Evolutionary conservation across 768 basidiomycete species (phyloP).

Genomic region (Sutorius australiensis): DNA sequence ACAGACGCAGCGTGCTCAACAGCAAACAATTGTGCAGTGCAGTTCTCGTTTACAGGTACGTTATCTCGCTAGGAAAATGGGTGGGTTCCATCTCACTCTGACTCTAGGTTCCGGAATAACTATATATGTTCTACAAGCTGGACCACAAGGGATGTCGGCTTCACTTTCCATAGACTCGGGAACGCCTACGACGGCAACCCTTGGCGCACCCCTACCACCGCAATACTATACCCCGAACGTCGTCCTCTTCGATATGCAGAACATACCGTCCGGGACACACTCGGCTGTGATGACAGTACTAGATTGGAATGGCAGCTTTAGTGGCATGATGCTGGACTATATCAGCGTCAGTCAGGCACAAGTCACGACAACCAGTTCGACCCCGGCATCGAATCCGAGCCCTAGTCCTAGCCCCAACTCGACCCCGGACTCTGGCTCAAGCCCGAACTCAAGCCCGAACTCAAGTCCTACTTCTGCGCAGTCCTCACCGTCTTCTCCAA

Average conservation of each 20-base stretch:
- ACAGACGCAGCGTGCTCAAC: constrained; percentile 23
- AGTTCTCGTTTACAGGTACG: constrained; percentile 25
- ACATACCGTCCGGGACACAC: constrained; percentile 22
- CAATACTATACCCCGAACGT: constrained; percentile 24
- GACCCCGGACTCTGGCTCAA: neutral
- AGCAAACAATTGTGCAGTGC: constrained; percentile 22
- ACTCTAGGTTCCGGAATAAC: constrained; percentile 26
- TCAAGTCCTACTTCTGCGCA: constrained; percentile 3
- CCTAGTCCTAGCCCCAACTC: neutral
- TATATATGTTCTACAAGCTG: constrained; percentile 28
- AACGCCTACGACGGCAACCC: constrained; percentile 19
- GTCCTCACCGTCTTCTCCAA: constrained; percentile 1
- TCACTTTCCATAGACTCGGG: constrained; percentile 26
- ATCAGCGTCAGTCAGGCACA: constrained; percentile 22
- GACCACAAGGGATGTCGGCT: constrained; percentile 26
- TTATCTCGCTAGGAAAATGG: too few relatives aligned
- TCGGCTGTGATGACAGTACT: constrained; percentile 22
- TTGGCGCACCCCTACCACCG: constrained; percentile 19
- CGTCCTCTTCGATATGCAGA: constrained; percentile 20
- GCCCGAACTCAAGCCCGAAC: neutral
- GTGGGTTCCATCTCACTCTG: neutral
- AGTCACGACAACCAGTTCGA: neutral
- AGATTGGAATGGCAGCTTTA: constrained; percentile 23
- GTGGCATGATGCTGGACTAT: constrained; percentile 31
- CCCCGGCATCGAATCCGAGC: neutral